Base-by-base conservation (phyloP, 108 stramenopile species). In the Skeletonema potamos region DNA sequence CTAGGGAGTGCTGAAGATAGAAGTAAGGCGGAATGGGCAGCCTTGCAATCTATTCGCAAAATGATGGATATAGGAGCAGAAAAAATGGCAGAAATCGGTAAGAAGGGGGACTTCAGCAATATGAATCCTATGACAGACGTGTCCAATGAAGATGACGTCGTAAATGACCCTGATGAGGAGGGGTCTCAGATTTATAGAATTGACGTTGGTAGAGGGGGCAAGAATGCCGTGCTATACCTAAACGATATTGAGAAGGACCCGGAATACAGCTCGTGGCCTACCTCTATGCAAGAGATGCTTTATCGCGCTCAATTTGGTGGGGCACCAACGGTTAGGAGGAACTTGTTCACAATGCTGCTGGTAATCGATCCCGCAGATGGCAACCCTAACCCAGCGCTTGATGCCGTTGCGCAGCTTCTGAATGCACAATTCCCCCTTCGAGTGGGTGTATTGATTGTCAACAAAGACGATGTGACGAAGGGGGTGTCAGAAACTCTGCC, bases 221-320 rank as follows among this genome's bases (percentile, higher is more conserved):
- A 88, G 26, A 74, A 74, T 22, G 76, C 92, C 28, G 70, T 92
- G 11, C 61, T 90, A 7, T 95, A 95, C 68, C 32, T 92, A 44
- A 92, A 93, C 72, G 86, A 95, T 76, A 64, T 95, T 26, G 94
- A 95, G 68, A 89, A 85, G 41, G 92, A 95, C 70, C 39, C 58
- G 24, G 46, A 78, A 32, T 95, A 91, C 62, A 17, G 57, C 36
- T 54, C 70, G 3, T 92, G 89, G 91, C 88, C 91, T 17, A 54
- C 70, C 26, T 67, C 72, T 26, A 18, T 91, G 11, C 70, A 86
- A 43, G 84, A 88, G 62, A 85, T 86, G 86, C 20, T 92, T 13
- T 85, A 86, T 66, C 77, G 77, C 12, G 76, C 85, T 75, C 91
- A 92, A 51, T 92, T 84, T 48, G 91, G 94, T 66, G 64, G 77